Evolutionary conservation across 2,329 filamentous ascomycete species (phyloP).

Genomic region (Fusarium sp.): DNA sequence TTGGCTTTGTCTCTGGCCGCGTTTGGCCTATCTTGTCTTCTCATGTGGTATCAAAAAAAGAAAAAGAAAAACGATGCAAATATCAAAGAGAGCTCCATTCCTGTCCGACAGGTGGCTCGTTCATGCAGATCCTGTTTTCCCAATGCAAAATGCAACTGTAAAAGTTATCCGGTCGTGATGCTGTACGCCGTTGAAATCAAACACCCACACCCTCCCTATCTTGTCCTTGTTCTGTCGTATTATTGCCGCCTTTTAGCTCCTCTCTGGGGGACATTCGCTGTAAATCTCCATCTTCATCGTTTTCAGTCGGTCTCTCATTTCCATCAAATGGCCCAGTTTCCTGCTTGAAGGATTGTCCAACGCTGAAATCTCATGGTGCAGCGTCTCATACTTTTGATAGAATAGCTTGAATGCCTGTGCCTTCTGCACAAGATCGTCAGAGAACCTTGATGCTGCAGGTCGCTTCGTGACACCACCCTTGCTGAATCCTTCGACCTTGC

Average conservation of each 20-base stretch:
- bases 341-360: conserved; percentile 61
- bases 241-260: conserved; percentile 34
- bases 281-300: conserved; percentile 69
- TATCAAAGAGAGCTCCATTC: conserved; percentile 38
- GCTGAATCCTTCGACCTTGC: conserved; percentile 48
- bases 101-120: conserved; percentile 30
- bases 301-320: conserved; percentile 64
- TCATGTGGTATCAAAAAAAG: conserved; percentile 41
- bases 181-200: conserved; percentile 34
- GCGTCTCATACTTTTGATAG: conserved; percentile 65
- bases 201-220: conserved; percentile 9
- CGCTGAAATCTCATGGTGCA: conserved; percentile 64
- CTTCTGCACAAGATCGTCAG: conserved; percentile 58
- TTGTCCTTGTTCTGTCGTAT: conserved; percentile 18
- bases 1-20: conserved; percentile 11
- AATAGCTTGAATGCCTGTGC: conserved; percentile 64
- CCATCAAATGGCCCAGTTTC: conserved; percentile 60
- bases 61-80: conserved; percentile 27
- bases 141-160: conserved; percentile 37
- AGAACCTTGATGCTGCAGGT: conserved; percentile 41
- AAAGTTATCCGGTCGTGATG: conserved; percentile 41
- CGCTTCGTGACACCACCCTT: conserved; percentile 44
- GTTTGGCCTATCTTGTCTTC: conserved; percentile 22
- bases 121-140: conserved; percentile 41
- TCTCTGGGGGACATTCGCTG: conserved; percentile 50